A percentile compares a stretch with the other conserved stretches of the same genome.
phyloP scores from a whole-genome alignment of 768 basidiomycete genomes.

The Naganishia vishniacii region DNA sequence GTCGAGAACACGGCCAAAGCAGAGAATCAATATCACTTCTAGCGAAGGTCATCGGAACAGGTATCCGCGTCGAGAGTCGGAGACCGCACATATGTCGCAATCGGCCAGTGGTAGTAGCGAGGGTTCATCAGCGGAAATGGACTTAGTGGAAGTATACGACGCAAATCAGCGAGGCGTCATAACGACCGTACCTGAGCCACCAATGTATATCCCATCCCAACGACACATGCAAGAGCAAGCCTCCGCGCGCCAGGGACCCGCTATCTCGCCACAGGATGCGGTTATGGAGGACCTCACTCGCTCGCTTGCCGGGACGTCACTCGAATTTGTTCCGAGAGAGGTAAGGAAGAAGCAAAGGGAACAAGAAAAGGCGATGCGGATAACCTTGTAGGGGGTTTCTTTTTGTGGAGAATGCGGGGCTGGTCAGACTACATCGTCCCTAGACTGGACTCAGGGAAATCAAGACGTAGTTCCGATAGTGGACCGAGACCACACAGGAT shows the following conservation, averaged over 20 bases:
- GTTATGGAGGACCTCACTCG: conserved; percentile 36
- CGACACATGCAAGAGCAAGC: not conserved
- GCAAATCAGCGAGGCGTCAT: not conserved
- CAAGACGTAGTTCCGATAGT: no score
- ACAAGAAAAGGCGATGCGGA: not conserved
- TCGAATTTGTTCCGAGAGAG: conserved; percentile 36
- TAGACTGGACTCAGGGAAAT: no score
- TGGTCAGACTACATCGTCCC: no score
- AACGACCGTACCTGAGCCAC: not conserved
- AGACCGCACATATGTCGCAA: not conserved
- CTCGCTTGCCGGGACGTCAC: conserved; percentile 29
- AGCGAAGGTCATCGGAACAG: not conserved
- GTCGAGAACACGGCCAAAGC: not conserved
- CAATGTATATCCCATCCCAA: not conserved
- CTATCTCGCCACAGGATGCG: conserved; percentile 25
- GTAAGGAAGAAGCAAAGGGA: conserved; percentile 32
- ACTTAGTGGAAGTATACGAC: not conserved
- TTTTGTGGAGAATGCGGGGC: no score
- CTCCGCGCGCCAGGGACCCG: not conserved
- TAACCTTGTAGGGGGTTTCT: no score
- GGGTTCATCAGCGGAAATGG: not conserved
- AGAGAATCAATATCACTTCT: not conserved
- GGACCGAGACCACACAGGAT: no score
- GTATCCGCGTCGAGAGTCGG: not conserved
- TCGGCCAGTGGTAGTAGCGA: not conserved